A percentile compares a stretch with the other conserved stretches of the same genome.
These are phyloP conservation scores for Salix exigua DNA, from an alignment of 345 rosid genomes.

Conservation along the genomic window DNA sequence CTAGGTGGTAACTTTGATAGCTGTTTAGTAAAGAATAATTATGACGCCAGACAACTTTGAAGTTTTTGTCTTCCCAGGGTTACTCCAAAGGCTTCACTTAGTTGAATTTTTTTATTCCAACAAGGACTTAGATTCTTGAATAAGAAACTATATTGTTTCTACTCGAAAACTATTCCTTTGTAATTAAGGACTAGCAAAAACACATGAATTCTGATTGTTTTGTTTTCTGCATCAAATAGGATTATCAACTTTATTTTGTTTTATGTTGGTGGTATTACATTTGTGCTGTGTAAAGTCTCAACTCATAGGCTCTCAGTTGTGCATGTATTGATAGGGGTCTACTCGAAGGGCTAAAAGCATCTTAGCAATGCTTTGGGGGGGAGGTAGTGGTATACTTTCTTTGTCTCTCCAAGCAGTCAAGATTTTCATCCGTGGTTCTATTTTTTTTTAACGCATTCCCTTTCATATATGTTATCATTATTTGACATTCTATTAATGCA, in stretches of 20 bases:
- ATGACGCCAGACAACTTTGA: neutral
- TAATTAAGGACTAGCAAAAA: neutral
- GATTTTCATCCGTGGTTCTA: neutral
- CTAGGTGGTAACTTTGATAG: neutral
- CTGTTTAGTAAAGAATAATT: neutral
- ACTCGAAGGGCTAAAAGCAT: neutral
- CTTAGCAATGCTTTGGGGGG: no score
- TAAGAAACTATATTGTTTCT: neutral
- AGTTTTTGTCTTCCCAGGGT: neutral
- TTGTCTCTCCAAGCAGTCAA: neutral
- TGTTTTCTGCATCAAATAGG: neutral
- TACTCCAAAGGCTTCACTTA: neutral
- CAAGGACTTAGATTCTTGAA: neutral
- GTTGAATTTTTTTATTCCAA: neutral
- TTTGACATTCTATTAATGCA: neutral
- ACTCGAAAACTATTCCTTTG: neutral
- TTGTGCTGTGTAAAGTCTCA: neutral
- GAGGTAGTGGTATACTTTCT: neutral
- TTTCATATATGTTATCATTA: neutral
- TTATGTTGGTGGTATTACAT: neutral
- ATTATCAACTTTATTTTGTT: neutral
- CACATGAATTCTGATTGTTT: neutral
- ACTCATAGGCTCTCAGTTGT: neutral
- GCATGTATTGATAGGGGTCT: neutral
- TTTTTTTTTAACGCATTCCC: neutral